Evolutionary conservation across 2,329 filamentous ascomycete genomes (phyloP).

Genomic region (Penicillium sp.): DNA sequence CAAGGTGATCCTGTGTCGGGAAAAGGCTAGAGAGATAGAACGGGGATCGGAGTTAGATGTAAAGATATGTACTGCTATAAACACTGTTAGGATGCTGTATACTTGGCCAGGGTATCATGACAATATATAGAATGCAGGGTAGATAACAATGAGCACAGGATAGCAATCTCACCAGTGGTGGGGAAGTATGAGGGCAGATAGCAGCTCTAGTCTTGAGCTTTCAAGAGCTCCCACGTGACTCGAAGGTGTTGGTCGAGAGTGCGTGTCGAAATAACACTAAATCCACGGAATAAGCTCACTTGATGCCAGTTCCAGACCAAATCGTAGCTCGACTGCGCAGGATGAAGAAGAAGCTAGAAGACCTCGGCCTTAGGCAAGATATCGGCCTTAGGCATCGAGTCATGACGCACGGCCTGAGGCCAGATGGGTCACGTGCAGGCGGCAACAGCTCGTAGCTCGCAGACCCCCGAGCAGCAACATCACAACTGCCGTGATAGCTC

Average conservation of each 20-base stretch:
- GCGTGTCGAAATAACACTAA: background rate
- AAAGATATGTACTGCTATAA: background rate
- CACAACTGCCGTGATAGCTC: constrained; percentile 14
- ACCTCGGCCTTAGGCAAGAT: constrained; percentile 13
- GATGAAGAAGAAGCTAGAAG: background rate
- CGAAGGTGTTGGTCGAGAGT: background rate
- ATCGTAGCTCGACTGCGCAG: constrained; percentile 2
- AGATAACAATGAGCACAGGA: background rate
- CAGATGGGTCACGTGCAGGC: constrained; percentile 17
- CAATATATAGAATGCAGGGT: background rate
- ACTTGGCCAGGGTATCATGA: background rate
- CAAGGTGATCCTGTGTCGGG: background rate
- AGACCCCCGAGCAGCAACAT: constrained; percentile 17
- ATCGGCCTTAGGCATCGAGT: constrained; percentile 13
- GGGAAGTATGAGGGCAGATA: constrained; percentile 16
- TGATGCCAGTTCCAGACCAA: background rate
- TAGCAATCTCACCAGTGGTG: constrained; percentile 16
- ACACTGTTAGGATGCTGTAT: background rate
- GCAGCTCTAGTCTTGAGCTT: constrained; percentile 1
- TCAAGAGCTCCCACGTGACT: background rate
- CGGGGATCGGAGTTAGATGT: background rate
- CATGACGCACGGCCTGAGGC: constrained; percentile 12
- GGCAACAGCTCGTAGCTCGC: constrained; percentile 25
- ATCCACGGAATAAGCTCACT: background rate
- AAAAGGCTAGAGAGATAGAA: background rate